A percentile compares a stretch with the other conserved stretches of the same genome.
These are phyloP conservation scores for Brassica napus DNA, from an alignment of 345 rosid species.

Conservation along the genomic window Da-Ae NC_063436.1:20196501-20197000, in stretches of 20 bases:
- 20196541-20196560: background rate
- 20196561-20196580: background rate
- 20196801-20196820: too few relatives aligned
- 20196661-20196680: background rate
- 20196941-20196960: background rate
- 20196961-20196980: background rate
- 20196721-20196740: background rate
- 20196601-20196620: background rate
- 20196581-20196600: background rate
- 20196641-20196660: background rate
- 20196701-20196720: background rate
- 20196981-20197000: background rate
- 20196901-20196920: background rate
- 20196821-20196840: too few relatives aligned
- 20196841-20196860: background rate
- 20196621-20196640: background rate
- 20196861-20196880: background rate
- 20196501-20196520: background rate
- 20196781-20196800: background rate
- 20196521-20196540: background rate
- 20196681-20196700: background rate
- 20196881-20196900: background rate
- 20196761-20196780: background rate
- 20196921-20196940: too few relatives aligned
- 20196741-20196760: background rate